Evolutionary conservation across 257 asterid species (phyloP).

Genomic region (Solanum habrochaites): DNA sequence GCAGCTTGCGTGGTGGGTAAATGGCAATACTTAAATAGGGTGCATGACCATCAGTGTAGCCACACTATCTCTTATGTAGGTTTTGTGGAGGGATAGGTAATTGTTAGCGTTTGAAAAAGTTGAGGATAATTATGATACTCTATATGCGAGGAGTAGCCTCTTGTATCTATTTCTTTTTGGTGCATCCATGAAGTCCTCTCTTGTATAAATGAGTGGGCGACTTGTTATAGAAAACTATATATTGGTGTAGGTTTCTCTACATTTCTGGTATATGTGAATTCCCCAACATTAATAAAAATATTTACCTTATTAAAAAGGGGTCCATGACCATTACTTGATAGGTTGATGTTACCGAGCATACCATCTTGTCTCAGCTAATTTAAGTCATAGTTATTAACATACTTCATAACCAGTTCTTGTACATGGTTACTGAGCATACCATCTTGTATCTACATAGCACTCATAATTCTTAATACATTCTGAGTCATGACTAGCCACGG

Average conservation of each 20-base stretch:
- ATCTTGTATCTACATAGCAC: not conserved
- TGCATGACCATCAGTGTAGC: not conserved
- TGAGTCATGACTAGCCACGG: not conserved
- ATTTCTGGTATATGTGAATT: not conserved
- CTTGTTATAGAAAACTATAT: not conserved
- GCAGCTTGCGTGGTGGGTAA: not conserved
- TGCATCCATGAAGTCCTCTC: not conserved
- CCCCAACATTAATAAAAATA: not conserved
- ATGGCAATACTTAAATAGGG: not conserved
- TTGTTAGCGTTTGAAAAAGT: not conserved
- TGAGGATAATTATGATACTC: not conserved
- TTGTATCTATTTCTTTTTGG: not conserved
- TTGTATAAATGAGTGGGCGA: not conserved
- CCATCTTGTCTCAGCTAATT: not conserved
- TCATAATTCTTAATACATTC: not conserved
- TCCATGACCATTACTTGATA: not conserved
- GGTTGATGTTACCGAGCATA: not conserved
- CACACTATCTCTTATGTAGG: not conserved
- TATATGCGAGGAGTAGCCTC: not conserved
- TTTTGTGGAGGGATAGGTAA: not conserved
- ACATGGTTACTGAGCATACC: not conserved
- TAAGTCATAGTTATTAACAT: not conserved
- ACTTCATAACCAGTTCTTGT: not conserved
- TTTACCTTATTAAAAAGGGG: not conserved
- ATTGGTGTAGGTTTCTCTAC: not conserved